Base-by-base conservation (phyloP, 192 early-diverging fungal species). In the Podochytrium sp. region DNA sequence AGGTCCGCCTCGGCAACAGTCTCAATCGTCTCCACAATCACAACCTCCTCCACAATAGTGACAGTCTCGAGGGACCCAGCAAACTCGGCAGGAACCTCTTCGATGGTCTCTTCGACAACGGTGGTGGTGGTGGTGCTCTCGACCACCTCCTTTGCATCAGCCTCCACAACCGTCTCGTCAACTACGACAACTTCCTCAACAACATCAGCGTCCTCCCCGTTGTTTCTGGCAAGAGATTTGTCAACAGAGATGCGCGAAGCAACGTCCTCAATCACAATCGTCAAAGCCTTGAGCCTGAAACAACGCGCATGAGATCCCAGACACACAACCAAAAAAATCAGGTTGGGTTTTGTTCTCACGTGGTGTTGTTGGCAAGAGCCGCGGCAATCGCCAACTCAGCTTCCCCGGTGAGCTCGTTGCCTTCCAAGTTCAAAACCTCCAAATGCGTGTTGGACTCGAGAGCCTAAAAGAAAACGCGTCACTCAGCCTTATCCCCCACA, bases 161-260 rank as follows among this genome's bases (percentile, higher is more conserved):
- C 65, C n/a, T 23, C 65, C 27, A 27, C 65, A 50, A 33, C 47
- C 1, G 32, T 32, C 12, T 33, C 41, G 1, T 23, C 2, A 18
- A 5, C 43, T 2, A 53, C 51, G 7, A 51, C 51, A 53, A 35
- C 50, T 53, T 68, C 66, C 20, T 34, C 50, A 7, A 56, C 25
- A 33, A 23, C 20, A 37, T 23, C 41, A 65, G 47, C 63, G 29
- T 38, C 29, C 18, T 2, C n/a, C 1, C 7, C 85, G 65, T 84
- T 84, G 75, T 86, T 86, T 37, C 85, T 56, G 12, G 82, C 80
- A 35, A 86, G 77, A 41, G 60, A 61, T 14, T 81, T 53, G 51
- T 84, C 82, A 56, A 80, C 49, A 23, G 39, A 47, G 61, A 84
- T 80, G 27, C 85, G 76, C 4, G 71, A 73, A 29, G 85, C 43